Conservation (phyloP, 805 yeast genomes). For the Candida easanensis region DNA sequence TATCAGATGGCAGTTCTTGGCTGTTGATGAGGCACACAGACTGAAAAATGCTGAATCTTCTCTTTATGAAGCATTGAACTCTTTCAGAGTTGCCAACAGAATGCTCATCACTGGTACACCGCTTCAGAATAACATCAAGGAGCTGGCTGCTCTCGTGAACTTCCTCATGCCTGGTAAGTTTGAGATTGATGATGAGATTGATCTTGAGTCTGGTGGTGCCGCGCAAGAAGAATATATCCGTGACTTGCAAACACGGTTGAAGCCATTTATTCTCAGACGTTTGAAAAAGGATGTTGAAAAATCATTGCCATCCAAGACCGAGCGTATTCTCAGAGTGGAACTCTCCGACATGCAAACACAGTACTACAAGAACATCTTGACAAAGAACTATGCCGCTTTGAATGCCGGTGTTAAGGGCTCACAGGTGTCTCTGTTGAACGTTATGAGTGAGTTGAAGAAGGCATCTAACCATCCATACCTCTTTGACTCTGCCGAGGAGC, state of each 20-base stretch:
- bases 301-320: conserved; percentile 93
- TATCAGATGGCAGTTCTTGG: conserved; percentile 92
- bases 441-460: conserved; percentile 94
- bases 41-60: conserved; percentile 93
- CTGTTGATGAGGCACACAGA: conserved; percentile 98
- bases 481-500: conserved; percentile 89
- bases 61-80: conserved; percentile 79
- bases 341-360: conserved; percentile 93
- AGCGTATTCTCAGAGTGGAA: conserved; percentile 92
- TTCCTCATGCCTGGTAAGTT: conserved; percentile 96
- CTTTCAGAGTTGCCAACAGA: conserved; percentile 80
- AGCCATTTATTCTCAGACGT: conserved; percentile 90
- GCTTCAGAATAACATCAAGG: conserved; percentile 91
- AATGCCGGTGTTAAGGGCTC: conserved; percentile 77
- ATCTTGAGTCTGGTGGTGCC: conserved; percentile 68
- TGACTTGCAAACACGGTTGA: conserved; percentile 76
- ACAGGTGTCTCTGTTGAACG: conserved; percentile 81
- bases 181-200: conserved; percentile 89
- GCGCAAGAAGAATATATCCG: conserved; percentile 88
- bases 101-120: conserved; percentile 97
- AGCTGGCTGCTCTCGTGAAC: conserved; percentile 90
- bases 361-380: conserved; percentile 88
- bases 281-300: conserved; percentile 97
- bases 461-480: conserved; percentile 97
- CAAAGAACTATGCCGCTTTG: conserved; percentile 88